Conservation (phyloP, 208 protist genomes). For the Crithidia bombi region DNA sequence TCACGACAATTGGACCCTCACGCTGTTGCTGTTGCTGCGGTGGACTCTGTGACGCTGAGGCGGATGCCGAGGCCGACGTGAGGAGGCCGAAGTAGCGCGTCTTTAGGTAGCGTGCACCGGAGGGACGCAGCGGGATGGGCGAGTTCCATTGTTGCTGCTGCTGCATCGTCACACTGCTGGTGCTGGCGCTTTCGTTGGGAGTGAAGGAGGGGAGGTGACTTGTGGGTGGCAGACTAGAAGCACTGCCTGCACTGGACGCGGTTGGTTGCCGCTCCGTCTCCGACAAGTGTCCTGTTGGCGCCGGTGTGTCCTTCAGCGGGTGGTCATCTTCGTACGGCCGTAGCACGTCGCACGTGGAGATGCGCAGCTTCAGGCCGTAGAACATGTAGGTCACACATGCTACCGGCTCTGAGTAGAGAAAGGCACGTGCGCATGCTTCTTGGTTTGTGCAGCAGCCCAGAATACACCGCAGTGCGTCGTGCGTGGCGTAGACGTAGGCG, state of each 20-base stretch:
- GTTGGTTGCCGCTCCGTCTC: background rate
- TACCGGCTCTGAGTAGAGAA: conserved; percentile 75
- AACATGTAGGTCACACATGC: conserved; percentile 74
- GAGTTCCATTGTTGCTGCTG: conserved; percentile 2
- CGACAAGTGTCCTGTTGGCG: no score
- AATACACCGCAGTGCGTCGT: conserved; percentile 56
- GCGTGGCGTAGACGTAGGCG: conserved; percentile 38
- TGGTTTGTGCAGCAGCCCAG: conserved; percentile 52
- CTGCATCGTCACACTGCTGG: no score
- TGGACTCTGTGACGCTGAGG: background rate
- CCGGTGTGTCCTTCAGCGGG: conserved; percentile 5
- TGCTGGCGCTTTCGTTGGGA: no score
- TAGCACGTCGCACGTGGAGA: conserved; percentile 46
- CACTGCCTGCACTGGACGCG: background rate
- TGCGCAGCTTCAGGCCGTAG: conserved; percentile 74
- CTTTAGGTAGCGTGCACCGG: conserved; percentile 24
- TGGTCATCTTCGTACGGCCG: conserved; percentile 53
- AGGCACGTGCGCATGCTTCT: conserved; percentile 41
- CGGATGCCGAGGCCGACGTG: background rate
- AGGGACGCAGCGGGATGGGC: conserved; percentile 24
- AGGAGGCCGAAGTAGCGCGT: conserved; percentile 27
- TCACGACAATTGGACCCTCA: conserved; percentile 9
- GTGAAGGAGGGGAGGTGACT: no score
- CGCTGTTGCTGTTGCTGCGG: conserved; percentile 7
- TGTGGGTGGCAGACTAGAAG: no score